A percentile compares a stretch with the other conserved stretches of the same genome.
Evolutionary conservation across 345 rosid genomes (phyloP).

Genomic region (Kandelia obovata): DNA sequence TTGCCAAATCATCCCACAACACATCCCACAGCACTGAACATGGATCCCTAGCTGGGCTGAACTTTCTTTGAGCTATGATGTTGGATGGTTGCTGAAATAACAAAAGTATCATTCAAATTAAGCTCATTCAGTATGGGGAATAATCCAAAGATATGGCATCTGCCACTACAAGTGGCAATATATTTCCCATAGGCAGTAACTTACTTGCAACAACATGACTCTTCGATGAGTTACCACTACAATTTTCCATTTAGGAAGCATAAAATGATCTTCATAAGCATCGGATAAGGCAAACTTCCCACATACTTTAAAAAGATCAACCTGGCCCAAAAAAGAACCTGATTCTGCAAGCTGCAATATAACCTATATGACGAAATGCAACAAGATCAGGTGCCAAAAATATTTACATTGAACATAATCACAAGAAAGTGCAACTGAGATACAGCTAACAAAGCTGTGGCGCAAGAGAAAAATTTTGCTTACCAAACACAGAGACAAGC

Average conservation of each 20-base stretch:
- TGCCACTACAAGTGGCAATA: conserved; percentile 3
- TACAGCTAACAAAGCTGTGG: no score
- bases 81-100: conserved; percentile 77
- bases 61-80: conserved; percentile 83
- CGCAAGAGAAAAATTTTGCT: no score
- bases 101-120: conserved; percentile 1
- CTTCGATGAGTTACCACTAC: conserved; percentile 78
- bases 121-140: background rate
- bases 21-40: conserved; percentile 92
- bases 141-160: background rate
- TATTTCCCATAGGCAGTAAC: conserved; percentile 19
- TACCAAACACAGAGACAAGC: no score
- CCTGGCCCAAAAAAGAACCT: conserved; percentile 88
- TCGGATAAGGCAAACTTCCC: conserved; percentile 96
- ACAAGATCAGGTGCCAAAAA: conserved; percentile 7
- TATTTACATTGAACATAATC: background rate
- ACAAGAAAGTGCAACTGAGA: background rate
- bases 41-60: conserved; percentile 85
- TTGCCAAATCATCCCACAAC: conserved; percentile 67
- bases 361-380: conserved; percentile 47
- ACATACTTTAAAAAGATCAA: conserved; percentile 94
- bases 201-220: conserved; percentile 78
- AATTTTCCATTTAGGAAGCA: conserved; percentile 75
- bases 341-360: conserved; percentile 95
- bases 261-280: conserved; percentile 92